Base-by-base conservation (phyloP, 1,284 basidiomycete species). In the Cryptococcus wingfieldii region DNA sequence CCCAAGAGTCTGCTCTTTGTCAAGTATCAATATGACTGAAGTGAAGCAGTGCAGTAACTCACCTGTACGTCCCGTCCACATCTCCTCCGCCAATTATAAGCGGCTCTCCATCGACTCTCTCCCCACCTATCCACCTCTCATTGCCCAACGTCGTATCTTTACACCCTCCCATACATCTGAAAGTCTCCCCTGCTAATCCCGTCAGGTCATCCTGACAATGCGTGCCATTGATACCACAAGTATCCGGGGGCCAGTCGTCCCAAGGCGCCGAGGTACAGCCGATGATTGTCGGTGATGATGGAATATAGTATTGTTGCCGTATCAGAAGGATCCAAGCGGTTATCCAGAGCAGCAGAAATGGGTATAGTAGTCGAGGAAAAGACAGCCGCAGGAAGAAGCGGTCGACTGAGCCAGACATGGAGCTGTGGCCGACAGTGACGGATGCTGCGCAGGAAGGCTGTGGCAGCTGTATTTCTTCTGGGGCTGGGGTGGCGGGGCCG, bases 1-100 rank as follows among this genome's bases (percentile, higher is more conserved):
- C 47, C 74, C 74, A 76, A 4, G 68, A 70, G 56, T 76, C 74
- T 45, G 71, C 74, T 0, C 72, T 71, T 52, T n/a, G 25, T n/a
- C 4, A 51, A 51, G 13, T n/a, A 23, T 49, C 16, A 49, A 16
- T 16, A 25, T 16, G 9, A 19, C 28, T 23, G 14, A 10, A 34
- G 23, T 48, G 27, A 16, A 4, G 47, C 14, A 18, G 13, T 18
- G 25, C 10, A 12, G 8, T n/a, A 12, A 63, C 70, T 48, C 52
- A 73, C 69, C 72, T 57, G 44, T 72, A 75, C 5, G 60, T 64
- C 3, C 51, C 45, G n/a, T 60, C 45, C 4, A 46, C 60, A 42
- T 66, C 65, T 13, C 63, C 64, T 12, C 69, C 70, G n/a, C 71
- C 74, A n/a, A 76, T 59, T 18, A 74, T 42, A 25, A 72, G 45